phyloP scores from a whole-genome alignment of 208 protist genomes.

The Trypanosoma vivax region DNA sequence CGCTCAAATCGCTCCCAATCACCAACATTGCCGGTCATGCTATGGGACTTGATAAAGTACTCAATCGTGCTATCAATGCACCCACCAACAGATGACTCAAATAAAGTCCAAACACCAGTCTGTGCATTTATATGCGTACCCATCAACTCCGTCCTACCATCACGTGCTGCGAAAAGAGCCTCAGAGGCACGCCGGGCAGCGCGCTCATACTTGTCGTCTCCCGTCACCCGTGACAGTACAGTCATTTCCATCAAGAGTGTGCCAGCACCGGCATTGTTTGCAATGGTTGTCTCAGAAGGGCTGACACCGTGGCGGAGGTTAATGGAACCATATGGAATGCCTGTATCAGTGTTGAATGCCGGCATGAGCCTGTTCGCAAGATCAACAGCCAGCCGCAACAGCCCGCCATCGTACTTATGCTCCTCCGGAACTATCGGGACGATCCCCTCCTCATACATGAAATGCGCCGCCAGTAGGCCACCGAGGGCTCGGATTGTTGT shows the following conservation, averaged over 20 bases:
- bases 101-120: conserved; percentile 20
- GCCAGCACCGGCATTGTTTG: conserved; percentile 45
- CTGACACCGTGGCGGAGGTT: conserved; percentile 68
- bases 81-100: conserved; percentile 42
- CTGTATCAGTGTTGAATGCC: conserved; percentile 77
- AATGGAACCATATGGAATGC: conserved; percentile 82
- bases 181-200: conserved; percentile 25
- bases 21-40: conserved; percentile 49
- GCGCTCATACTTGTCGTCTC: conserved; percentile 29
- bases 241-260: conserved; percentile 60
- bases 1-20: conserved; percentile 45
- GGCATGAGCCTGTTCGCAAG: conserved; percentile 41
- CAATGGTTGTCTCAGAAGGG: conserved; percentile 31
- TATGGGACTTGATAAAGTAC: conserved; percentile 80
- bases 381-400: conserved; percentile 53
- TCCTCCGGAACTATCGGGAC: conserved; percentile 25
- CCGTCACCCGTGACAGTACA: conserved; percentile 34
- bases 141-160: conserved; percentile 23
- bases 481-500: conserved; percentile 85
- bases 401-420: conserved; percentile 42
- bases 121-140: conserved; percentile 39
- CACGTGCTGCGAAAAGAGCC: conserved; percentile 25
- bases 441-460: conserved; percentile 53
- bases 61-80: conserved; percentile 79
- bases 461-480: conserved; percentile 66